These are phyloP conservation scores for Lumnitzera littorea DNA, from an alignment of 345 rosid genomes.

Conservation along the genomic window DNA sequence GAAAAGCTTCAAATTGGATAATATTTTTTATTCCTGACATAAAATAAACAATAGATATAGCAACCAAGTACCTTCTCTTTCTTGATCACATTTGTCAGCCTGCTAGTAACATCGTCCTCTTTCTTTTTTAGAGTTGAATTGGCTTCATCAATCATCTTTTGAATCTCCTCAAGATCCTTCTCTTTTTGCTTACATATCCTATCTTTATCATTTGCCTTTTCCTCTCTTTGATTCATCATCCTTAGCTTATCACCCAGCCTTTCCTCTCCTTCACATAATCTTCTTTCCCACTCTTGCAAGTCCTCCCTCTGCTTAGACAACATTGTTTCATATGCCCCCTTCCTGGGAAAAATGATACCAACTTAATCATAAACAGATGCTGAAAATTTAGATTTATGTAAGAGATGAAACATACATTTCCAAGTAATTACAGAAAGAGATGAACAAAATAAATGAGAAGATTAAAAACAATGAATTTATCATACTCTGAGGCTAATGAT, in stretches of 20 bases:
- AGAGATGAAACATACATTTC: neutral
- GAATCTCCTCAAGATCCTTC: constrained; percentile 69
- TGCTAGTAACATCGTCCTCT: constrained; percentile 63
- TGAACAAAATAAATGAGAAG: neutral
- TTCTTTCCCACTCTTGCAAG: constrained; percentile 85
- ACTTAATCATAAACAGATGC: neutral
- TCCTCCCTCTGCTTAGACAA: constrained; percentile 91
- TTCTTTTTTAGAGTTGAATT: constrained; percentile 43
- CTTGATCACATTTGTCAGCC: constrained; percentile 46
- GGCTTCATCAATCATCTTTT: constrained; percentile 64
- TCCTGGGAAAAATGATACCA: constrained; percentile 33
- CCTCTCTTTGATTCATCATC: constrained; percentile 83
- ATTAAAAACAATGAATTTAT: constrained; percentile 5
- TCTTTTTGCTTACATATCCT: constrained; percentile 63
- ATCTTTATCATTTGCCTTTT: constrained; percentile 77
- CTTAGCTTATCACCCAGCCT: constrained; percentile 55
- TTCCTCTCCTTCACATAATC: constrained; percentile 85
- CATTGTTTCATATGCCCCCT: constrained; percentile 54
- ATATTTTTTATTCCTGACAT: no score
- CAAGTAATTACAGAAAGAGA: constrained; percentile 1
- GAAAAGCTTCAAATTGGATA: neutral
- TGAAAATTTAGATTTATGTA: neutral
- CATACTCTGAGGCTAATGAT: constrained; percentile 77
- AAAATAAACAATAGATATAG: no score
- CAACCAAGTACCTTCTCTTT: constrained; percentile 46